phyloP scores from a whole-genome alignment of 129 eudicot species.

The Flaveria brownii region DNA sequence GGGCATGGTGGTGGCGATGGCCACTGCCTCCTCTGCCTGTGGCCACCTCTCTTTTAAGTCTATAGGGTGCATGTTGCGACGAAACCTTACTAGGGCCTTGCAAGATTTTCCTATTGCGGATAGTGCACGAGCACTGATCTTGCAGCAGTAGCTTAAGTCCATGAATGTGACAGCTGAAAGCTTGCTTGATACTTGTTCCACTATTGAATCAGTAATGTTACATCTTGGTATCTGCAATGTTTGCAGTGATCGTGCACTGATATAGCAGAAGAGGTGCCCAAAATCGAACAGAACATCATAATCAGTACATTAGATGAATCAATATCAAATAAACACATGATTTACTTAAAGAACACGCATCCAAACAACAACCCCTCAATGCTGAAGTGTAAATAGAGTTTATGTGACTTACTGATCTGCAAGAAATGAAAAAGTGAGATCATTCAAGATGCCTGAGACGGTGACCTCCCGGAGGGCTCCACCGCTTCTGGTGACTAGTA shows the following conservation, averaged over 20 bases:
- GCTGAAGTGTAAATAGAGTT: not conserved
- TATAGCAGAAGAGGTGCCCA: constrained; percentile 21
- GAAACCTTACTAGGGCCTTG: constrained; percentile 46
- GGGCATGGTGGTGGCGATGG: constrained; percentile 70
- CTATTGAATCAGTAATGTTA: constrained; percentile 52
- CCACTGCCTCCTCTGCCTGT: constrained; percentile 65
- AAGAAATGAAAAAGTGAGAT: constrained; percentile 55
- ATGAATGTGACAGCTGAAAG: constrained; percentile 55
- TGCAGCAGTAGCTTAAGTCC: constrained; percentile 67
- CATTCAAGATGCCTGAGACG: constrained; percentile 55
- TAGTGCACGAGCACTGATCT: constrained; percentile 46
- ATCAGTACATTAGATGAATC: constrained; percentile 14
- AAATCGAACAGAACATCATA: constrained; percentile 8
- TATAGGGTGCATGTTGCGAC: constrained; percentile 75
- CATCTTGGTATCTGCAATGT: constrained; percentile 57
- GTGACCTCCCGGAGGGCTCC: constrained; percentile 55
- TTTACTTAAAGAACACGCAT: not conserved
- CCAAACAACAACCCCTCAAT: not conserved
- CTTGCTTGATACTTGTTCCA: constrained; percentile 55
- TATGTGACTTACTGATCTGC: constrained; percentile 63
- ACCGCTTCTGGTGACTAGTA: constrained; percentile 52
- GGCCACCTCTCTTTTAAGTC: constrained; percentile 43
- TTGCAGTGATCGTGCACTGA: constrained; percentile 58
- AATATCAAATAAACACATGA: not conserved
- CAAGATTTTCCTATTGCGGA: constrained; percentile 67